Evolutionary conservation across 352 stramenopile species (phyloP), one percentile per base, ranked within the genome.

Genomic region (Pythium scleroteichum): DNA sequence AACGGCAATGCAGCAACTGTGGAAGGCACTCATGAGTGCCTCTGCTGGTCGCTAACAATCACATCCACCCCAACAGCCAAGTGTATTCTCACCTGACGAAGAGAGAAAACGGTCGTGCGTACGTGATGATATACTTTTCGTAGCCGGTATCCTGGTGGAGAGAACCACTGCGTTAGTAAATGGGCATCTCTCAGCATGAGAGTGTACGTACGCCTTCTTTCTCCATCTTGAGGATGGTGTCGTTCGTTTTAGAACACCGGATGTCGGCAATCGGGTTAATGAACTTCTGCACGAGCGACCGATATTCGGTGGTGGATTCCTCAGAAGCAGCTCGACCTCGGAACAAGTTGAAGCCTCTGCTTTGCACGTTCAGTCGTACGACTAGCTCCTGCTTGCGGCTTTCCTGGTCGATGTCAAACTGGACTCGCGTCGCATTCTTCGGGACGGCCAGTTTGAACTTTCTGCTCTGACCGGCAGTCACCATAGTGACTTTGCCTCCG

Each of bases 51-150:
- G 24, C 32, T 33, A 17, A 33, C 2, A 41, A 13, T 9, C 40
- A 23, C 24, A 42, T 47, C 7, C 16, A 24, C 40, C 7, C 40
- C 7, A 24, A 27, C 17, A 32, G 22, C 20, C 19, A 22, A 10
- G 1, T 8, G 10, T 14, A 23, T 9, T 17, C 49, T 16, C 69
- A 90, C 82, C 80, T 93, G 59, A 87, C 66, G 62, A 91, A 90
- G 24, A 93, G 79, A 0, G 84, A 90, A 51, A 93, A 91, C 10
- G 84, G 84, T 2, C 72, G 71, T 57, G 78, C 79, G 66, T 93
- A 93, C 12, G 78, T 85, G 57, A 93, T 72, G 41, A 93, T 82
- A 56, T 85, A 90, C 69, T 93, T 93, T 49, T 88, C 78, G 22
- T 69, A 77, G 6, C 77, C 76, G 14, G 64, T 66, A 16, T 92